Percentiles rank a stretch among this genome's conserved stretches.
These are phyloP conservation scores for Hypoxylon sp. DNA, from an alignment of 2,329 filamentous ascomycete species.

Conservation along the genomic window DNA sequence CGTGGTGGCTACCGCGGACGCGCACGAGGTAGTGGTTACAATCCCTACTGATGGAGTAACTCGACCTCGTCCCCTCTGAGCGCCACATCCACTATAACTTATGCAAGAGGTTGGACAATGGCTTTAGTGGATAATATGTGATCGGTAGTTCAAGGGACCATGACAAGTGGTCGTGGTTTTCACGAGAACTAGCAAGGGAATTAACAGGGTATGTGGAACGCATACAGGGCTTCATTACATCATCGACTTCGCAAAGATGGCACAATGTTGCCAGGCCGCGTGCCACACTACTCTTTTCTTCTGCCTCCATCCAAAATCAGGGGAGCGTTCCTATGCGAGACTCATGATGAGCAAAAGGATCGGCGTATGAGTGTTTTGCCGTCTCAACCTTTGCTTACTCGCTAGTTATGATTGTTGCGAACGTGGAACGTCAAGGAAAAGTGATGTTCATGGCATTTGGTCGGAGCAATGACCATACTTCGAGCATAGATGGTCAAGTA, in stretches of 20 bases:
- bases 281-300: slow-evolving; percentile 28
- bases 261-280: slow-evolving; percentile 21
- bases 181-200: slow-evolving; percentile 29
- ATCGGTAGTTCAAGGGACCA: slow-evolving; percentile 30
- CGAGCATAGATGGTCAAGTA: slow-evolving; percentile 14
- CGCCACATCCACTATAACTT: background rate
- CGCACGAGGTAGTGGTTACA: slow-evolving; percentile 66
- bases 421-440: slow-evolving; percentile 20
- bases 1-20: slow-evolving; percentile 73
- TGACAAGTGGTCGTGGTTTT: slow-evolving; percentile 23
- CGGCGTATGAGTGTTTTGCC: slow-evolving; percentile 16
- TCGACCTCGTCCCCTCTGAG: slow-evolving; percentile 14
- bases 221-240: slow-evolving; percentile 35
- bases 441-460: slow-evolving; percentile 24
- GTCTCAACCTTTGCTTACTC: slow-evolving; percentile 26
- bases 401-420: slow-evolving; percentile 29
- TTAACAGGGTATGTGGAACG: slow-evolving; percentile 35
- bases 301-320: slow-evolving; percentile 25
- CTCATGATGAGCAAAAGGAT: slow-evolving; percentile 26
- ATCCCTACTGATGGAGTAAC: slow-evolving; percentile 69
- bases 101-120: slow-evolving; percentile 14
- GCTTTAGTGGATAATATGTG: slow-evolving; percentile 26
- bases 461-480: slow-evolving; percentile 12
- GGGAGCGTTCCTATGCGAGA: slow-evolving; percentile 25
- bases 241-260: slow-evolving; percentile 37